phyloP scores from a whole-genome alignment of 768 basidiomycete species.

The Russula vinacea region DNA sequence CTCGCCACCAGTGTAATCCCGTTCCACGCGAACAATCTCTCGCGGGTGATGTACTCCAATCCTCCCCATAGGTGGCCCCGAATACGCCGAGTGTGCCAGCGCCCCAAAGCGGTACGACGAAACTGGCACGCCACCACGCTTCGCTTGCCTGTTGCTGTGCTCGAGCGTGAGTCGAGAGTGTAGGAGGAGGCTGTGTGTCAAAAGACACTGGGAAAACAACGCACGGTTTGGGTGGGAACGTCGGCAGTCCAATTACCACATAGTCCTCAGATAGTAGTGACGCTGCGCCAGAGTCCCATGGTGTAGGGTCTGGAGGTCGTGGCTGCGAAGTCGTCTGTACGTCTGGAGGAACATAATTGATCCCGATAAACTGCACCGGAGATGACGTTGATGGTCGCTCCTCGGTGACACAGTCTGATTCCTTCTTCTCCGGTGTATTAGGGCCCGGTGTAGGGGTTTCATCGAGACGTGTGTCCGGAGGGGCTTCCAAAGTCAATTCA shows the following conservation, averaged over 20 bases:
- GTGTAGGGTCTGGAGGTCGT: constrained; percentile 56
- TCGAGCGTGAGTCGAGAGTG: background rate
- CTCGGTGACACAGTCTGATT: background rate
- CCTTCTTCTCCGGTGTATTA: constrained; percentile 13
- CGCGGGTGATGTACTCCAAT: constrained; percentile 89
- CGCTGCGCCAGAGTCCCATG: constrained; percentile 59
- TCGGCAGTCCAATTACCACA: background rate
- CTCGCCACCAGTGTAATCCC: constrained; percentile 91
- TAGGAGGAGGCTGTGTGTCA: no score
- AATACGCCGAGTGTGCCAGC: constrained; percentile 73
- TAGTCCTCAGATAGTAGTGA: constrained; percentile 41
- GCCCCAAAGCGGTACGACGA: constrained; percentile 87
- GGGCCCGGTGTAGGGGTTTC: constrained; percentile 8
- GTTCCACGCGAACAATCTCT: constrained; percentile 86
- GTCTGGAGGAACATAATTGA: constrained; percentile 30
- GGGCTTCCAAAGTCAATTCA: constrained; percentile 12
- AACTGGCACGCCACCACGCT: constrained; percentile 62
- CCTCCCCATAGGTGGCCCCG: constrained; percentile 74
- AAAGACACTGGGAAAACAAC: background rate
- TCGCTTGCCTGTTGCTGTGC: constrained; percentile 24
- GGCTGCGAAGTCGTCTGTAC: constrained; percentile 48
- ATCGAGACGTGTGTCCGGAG: background rate
- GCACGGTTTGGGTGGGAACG: constrained; percentile 26
- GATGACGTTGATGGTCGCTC: constrained; percentile 1
- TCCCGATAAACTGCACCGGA: constrained; percentile 26